Evolutionary conservation across 345 rosid genomes (phyloP).

Genomic region (Passiflora organensis): DNA sequence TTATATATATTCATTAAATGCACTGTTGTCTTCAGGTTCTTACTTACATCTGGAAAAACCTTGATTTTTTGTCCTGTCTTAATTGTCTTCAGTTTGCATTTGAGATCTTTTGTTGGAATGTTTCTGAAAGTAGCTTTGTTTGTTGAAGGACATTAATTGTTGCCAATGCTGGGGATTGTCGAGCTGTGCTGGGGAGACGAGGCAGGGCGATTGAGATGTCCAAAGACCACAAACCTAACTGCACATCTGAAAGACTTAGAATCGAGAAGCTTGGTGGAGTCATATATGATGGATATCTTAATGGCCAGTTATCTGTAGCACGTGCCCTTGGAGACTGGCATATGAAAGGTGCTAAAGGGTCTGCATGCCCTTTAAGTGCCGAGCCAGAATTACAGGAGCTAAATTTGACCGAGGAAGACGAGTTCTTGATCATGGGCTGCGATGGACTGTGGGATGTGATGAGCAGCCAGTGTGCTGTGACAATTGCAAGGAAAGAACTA

Average conservation of each 20-base stretch:
- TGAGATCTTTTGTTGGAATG: not conserved
- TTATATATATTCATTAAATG: too few relatives aligned
- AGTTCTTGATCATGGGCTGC: slow-evolving; percentile 93
- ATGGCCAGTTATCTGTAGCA: slow-evolving; percentile 93
- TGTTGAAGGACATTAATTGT: slow-evolving; percentile 58
- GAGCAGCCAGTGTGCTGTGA: slow-evolving; percentile 94
- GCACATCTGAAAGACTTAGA: slow-evolving; percentile 61
- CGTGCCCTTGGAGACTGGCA: slow-evolving; percentile 99
- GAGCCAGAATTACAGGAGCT: slow-evolving; percentile 85
- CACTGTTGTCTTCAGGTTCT: too few relatives aligned
- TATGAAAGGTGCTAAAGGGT: slow-evolving; percentile 83
- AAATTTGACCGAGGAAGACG: slow-evolving; percentile 71
- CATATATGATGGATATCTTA: slow-evolving; percentile 90
- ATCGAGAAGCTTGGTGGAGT: slow-evolving; percentile 89
- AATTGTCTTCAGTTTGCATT: too few relatives aligned
- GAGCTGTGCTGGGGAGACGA: slow-evolving; percentile 87
- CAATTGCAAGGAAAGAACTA: slow-evolving; percentile 72
- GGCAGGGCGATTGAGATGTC: slow-evolving; percentile 92
- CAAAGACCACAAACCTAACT: slow-evolving; percentile 89
- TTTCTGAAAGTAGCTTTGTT: not conserved
- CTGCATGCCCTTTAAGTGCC: slow-evolving; percentile 77
- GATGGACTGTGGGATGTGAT: slow-evolving; percentile 99
- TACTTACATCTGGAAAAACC: too few relatives aligned
- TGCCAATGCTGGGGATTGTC: slow-evolving; percentile 96
- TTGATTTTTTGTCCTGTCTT: too few relatives aligned